These are phyloP conservation scores for Russula brevipes DNA, from an alignment of 768 basidiomycete genomes.

Conservation along the genomic window DNA sequence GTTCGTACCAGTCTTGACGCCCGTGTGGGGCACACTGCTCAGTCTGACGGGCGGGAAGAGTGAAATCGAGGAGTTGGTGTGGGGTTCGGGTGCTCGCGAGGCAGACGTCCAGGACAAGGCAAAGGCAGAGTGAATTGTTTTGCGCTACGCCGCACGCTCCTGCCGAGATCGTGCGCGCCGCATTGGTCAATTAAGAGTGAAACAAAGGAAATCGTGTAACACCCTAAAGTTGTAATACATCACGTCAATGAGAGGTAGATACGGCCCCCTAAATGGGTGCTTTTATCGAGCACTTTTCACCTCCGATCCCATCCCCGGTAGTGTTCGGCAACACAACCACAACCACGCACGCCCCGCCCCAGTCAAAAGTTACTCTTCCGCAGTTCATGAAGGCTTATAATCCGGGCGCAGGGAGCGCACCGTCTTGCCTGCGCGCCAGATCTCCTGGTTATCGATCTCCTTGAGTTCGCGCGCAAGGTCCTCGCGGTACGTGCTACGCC, in stretches of 20 bases:
- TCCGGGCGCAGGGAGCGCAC: slow-evolving; percentile 88
- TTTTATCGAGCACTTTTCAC: not conserved
- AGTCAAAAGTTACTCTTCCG: too few species aligned
- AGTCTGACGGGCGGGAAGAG: slow-evolving; percentile 35
- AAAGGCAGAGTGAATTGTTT: slow-evolving; percentile 18
- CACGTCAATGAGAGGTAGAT: not conserved
- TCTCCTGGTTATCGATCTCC: slow-evolving; percentile 97
- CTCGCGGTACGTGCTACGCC: slow-evolving; percentile 84
- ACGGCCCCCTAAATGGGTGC: not conserved
- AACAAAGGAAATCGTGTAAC: not conserved
- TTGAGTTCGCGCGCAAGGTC: slow-evolving; percentile 89
- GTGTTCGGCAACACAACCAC: not conserved
- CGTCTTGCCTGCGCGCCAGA: slow-evolving; percentile 95
- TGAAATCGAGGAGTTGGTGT: slow-evolving; percentile 41
- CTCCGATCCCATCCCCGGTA: not conserved
- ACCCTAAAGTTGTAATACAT: slow-evolving; percentile 4
- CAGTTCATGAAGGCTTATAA: slow-evolving; percentile 47
- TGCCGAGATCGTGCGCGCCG: not conserved
- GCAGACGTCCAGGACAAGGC: slow-evolving; percentile 28
- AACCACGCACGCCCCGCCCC: too few species aligned
- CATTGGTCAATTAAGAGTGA: not conserved
- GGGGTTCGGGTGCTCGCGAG: slow-evolving; percentile 29
- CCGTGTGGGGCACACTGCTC: slow-evolving; percentile 41
- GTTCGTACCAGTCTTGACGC: slow-evolving; percentile 55
- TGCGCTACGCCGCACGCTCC: not conserved